Evolutionary conservation across 495 filamentous ascomycete species (phyloP).

Genomic region (Hypomontagnella monticulosa): DNA sequence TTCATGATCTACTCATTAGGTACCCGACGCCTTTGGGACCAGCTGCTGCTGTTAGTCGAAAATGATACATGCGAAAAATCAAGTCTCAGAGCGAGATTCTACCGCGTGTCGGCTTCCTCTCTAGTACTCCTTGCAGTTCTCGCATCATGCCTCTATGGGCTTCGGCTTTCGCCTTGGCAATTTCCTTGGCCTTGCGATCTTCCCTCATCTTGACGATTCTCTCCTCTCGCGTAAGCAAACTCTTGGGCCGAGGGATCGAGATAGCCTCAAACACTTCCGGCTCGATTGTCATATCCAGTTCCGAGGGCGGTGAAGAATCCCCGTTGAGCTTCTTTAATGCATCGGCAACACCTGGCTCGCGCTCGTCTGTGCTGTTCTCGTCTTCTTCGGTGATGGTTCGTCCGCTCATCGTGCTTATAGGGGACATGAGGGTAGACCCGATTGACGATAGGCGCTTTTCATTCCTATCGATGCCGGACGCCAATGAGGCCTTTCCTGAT

Average conservation of each 20-base stretch:
- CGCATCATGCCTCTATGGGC: constrained; percentile 88
- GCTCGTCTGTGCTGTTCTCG: constrained; percentile 61
- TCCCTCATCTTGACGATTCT: constrained; percentile 88
- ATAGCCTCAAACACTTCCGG: constrained; percentile 94
- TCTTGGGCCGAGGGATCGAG: constrained; percentile 77
- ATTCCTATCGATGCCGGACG: constrained; percentile 75
- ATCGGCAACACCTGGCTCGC: constrained; percentile 56
- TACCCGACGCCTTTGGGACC: constrained; percentile 28
- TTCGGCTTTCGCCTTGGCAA: constrained; percentile 73
- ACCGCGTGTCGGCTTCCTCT: constrained; percentile 36
- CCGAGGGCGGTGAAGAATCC: constrained; percentile 56
- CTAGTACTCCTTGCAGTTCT: constrained; percentile 66
- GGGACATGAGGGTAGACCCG: constrained; percentile 73
- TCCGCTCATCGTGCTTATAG: constrained; percentile 81
- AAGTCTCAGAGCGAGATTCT: constrained; percentile 41
- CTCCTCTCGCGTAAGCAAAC: constrained; percentile 83
- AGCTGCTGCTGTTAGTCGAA: constrained; percentile 24
- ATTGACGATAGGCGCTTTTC: constrained; percentile 76
- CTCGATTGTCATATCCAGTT: constrained; percentile 56
- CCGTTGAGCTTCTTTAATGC: constrained; percentile 81
- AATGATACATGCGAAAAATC: constrained; percentile 33
- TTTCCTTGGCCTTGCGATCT: constrained; percentile 76
- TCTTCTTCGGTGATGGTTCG: constrained; percentile 86
- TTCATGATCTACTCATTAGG: constrained; percentile 38
- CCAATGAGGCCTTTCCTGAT: constrained; percentile 77